Evolutionary conservation across 305 asterid species (phyloP).

Genomic region (Solanum hybrid): DNA sequence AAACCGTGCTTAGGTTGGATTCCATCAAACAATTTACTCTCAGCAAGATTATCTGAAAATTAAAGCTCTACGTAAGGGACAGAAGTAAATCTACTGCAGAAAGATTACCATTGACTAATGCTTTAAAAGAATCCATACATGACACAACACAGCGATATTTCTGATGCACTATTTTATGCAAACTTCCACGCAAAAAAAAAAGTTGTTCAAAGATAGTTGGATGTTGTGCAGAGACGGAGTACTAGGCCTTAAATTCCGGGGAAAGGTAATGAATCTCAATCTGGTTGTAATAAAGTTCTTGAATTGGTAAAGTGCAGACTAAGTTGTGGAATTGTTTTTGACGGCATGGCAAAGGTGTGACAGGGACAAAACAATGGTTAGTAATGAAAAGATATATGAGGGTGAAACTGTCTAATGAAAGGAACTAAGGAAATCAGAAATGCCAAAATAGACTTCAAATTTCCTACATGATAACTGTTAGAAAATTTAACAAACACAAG

Average conservation of each 20-base stretch:
- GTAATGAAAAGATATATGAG: neutral
- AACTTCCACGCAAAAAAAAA: neutral
- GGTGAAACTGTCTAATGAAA: neutral
- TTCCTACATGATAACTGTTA: neutral
- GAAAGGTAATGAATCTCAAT: neutral
- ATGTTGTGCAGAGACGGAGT: neutral
- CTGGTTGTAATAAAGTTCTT: neutral
- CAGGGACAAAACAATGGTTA: neutral
- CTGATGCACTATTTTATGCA: neutral
- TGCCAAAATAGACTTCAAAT: neutral
- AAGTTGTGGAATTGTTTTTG: neutral
- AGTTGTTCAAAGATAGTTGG: neutral
- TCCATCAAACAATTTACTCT: slow-evolving; percentile 28
- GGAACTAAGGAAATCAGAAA: neutral
- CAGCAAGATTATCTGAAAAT: slow-evolving; percentile 29
- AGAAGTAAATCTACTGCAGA: neutral
- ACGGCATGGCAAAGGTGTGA: neutral
- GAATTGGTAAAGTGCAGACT: neutral
- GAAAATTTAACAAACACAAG: neutral
- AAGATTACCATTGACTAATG: neutral
- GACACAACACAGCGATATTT: neutral
- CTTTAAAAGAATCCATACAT: neutral
- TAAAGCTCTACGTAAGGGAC: slow-evolving; percentile 1
- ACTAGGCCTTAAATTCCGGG: neutral
- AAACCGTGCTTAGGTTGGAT: slow-evolving; percentile 35